Base-by-base conservation (phyloP, 805 yeast species). In the Ogataea dorogensis region DNA sequence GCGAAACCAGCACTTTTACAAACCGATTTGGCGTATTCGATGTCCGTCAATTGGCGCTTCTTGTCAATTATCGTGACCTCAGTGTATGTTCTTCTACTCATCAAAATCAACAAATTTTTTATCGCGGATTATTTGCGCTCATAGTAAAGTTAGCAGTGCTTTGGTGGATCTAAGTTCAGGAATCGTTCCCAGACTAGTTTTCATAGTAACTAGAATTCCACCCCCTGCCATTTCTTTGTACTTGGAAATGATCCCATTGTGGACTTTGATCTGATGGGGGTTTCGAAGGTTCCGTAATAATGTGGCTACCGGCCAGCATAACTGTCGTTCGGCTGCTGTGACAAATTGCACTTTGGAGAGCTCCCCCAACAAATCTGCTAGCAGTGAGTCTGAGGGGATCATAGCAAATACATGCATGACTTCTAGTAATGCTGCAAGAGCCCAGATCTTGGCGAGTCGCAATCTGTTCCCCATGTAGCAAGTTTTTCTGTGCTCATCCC, bases 291-390 rank as follows among this genome's bases (percentile, higher is more conserved):
- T 11, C 14, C 32, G 32, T 4, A 32, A 29, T 12, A 23, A 16
- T 17, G 32, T 21, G 19, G 21, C 32, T 6, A 37, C 11, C n/a
- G 41, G 41, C 41, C 41, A 37, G 6, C 20, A n/a, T 30, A 32
- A 22, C 16, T 37, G 41, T 9, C 33, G 14, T 19, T 37, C 38
- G 11, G 23, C 21, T 10, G 41, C 13, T 17, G 38, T 16, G 18
- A 22, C 9, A 19, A 37, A 37, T 17, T 22, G 7, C 12, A 37
- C 11, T 12, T 10, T 7, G 5, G 11, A 10, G n/a, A 25, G 17
- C 19, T 22, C 24, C 3, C 16, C 9, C 7, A 21, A 5, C 9
- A 21, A 10, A 10, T 21, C 23, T 21, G 5, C 7, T 5, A 5
- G 9, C 5, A 21, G 7, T 11, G n/a, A 7, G 5, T 21, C 23